Evolutionary conservation across 108 stramenopile species (phyloP), one percentile per base, ranked within the genome.

Genomic region (Nitzschia palea): DNA sequence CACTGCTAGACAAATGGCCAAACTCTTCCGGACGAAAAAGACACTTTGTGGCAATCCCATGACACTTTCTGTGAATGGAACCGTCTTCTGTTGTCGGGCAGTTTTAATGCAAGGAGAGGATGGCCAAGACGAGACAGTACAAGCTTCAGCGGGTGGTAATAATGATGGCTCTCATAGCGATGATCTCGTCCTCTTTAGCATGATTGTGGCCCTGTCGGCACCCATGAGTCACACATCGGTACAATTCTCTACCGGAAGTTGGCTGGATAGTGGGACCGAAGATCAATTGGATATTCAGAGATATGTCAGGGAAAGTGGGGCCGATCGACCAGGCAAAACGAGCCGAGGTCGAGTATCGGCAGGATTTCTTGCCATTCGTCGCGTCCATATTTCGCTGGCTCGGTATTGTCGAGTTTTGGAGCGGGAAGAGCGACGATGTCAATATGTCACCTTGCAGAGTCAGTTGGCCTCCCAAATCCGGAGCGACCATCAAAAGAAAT

Each of bases 61-160:
- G 77, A 94, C 88, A 20, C 67, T 94, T 9, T 77, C 77, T 27
- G 77, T 94, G 1, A 85, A 86, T 50, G 86, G 81, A 0, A 94
- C 93, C 4, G 76, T 90, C 1, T 94, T 94, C 79, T 91, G 89
- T 62, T 94, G 89, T 37, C 67, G 85, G 26, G 89, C 93, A 9
- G 87, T 88, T 8, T 44, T 87, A 30, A 67, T 93, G 70, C 74
- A 87, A 42, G 56, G 35, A 27, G 65, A 59, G 52, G 51, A 54
- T 31, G 27, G 26, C 2, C 23, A 8, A 10, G 25, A 28, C 12
- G 28, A 22, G 6, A 12, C 55, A 30, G 4, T 28, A 15, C 8
- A 4, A 34, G 30, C 55, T 14, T 20, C 23, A 26, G 17, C 32
- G 14, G 55, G 12, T 1, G 22, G n/a, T 20, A 56, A 15, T 17